phyloP scores from a whole-genome alignment of 805 yeast species.

The Monosporozyma servazzii region DNA sequence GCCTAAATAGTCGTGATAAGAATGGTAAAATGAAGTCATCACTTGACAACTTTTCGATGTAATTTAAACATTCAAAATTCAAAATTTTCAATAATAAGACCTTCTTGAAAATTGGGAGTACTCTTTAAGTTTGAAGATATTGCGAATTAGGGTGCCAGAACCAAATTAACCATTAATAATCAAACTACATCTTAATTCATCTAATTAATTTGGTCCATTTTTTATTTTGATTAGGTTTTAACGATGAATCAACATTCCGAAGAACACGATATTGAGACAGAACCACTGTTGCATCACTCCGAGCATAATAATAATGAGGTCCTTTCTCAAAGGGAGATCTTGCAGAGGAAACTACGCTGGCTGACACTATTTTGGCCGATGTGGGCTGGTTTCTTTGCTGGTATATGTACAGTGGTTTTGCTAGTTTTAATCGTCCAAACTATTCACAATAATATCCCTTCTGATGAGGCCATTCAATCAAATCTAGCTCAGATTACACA shows the following conservation, averaged over 20 bases:
- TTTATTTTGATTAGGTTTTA: not conserved
- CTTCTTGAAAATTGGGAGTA: not conserved
- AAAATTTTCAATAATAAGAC: not conserved
- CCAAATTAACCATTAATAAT: not conserved
- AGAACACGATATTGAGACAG: slow-evolving; percentile 13
- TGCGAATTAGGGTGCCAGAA: not conserved
- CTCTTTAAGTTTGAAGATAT: not conserved
- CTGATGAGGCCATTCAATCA: slow-evolving; percentile 11
- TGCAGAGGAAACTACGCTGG: not conserved
- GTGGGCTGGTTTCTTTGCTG: not conserved
- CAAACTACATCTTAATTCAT: not conserved
- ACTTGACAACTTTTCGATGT: not conserved
- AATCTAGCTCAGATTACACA: slow-evolving; percentile 15
- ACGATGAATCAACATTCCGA: not conserved
- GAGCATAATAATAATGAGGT: not conserved
- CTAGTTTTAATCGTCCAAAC: not conserved
- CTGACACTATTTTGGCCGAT: not conserved
- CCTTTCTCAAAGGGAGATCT: not conserved
- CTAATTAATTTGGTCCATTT: not conserved
- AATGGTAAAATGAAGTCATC: not conserved
- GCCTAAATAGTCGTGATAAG: not conserved
- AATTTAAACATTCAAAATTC: not conserved
- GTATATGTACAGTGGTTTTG: not conserved
- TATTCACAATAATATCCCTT: not conserved
- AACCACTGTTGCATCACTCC: slow-evolving; percentile 9